Conservation (phyloP, 1,284 basidiomycete genomes). For the Vanrija sp. region DNA sequence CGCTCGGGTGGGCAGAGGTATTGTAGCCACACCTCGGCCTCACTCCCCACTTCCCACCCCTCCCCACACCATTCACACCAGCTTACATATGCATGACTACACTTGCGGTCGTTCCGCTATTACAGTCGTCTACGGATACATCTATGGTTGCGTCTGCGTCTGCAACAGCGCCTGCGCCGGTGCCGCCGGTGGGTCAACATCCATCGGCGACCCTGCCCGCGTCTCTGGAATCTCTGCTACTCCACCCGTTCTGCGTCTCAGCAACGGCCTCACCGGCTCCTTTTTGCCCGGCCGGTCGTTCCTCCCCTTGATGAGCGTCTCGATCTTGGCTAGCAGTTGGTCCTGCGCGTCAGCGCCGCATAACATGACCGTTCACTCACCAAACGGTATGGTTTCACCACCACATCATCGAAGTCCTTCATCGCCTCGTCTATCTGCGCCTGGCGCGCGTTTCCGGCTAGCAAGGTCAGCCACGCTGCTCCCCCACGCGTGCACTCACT, state of each 20-base stretch:
- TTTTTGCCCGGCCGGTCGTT: no score
- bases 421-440: slow-evolving; percentile 7
- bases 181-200: background rate
- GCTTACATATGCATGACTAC: background rate
- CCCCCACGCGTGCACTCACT: slow-evolving; percentile 6
- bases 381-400: slow-evolving; percentile 36
- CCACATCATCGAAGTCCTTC: slow-evolving; percentile 27
- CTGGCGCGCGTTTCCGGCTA: slow-evolving; percentile 15
- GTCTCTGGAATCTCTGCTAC: no score
- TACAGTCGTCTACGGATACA: no score
- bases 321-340: no score
- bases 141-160: background rate
- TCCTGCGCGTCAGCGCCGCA: no score
- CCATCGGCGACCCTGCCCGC: background rate
- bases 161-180: no score
- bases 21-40: slow-evolving; percentile 3
- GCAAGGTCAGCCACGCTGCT: background rate
- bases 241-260: no score
- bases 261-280: no score
- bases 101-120: slow-evolving; percentile 8
- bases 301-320: no score
- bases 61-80: no score
- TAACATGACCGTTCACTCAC: slow-evolving; percentile 3
- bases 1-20: slow-evolving; percentile 47
- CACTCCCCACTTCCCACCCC: background rate